phyloP scores from a whole-genome alignment of 1,284 basidiomycete genomes.

The Ceratorhiza oryzae-sativae region DNA sequence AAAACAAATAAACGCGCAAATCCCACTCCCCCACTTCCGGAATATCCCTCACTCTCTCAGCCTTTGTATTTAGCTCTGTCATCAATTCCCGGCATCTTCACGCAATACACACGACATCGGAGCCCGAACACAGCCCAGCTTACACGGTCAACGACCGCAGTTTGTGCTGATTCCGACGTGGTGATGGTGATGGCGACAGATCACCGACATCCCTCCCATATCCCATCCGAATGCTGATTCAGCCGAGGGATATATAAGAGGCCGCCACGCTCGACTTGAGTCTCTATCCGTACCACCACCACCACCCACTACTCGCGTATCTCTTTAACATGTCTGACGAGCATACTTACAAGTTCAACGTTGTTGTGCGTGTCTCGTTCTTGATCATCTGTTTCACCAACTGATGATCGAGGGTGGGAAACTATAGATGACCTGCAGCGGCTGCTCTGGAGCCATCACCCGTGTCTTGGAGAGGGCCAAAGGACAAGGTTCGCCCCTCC shows the following conservation, averaged over 20 bases:
- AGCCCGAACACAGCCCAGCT: background rate
- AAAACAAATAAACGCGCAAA: background rate
- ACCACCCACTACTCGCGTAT: background rate
- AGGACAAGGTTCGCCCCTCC: background rate
- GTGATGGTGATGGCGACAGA: constrained; percentile 35
- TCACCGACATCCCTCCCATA: constrained; percentile 31
- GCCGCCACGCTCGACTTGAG: background rate
- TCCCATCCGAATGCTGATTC: constrained; percentile 20
- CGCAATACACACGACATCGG: background rate
- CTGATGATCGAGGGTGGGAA: background rate
- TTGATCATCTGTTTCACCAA: background rate
- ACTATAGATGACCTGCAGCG: constrained; percentile 77
- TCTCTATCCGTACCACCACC: background rate
- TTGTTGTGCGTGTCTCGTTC: constrained; percentile 4
- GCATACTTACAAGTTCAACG: constrained; percentile 31
- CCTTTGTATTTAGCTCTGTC: background rate
- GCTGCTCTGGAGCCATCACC: constrained; percentile 80
- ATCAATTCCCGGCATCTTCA: background rate
- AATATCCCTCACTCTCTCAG: background rate
- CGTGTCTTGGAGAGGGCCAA: constrained; percentile 60
- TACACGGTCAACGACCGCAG: background rate
- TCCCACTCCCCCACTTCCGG: background rate
- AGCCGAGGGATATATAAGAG: background rate
- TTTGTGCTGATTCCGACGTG: background rate
- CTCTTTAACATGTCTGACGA: constrained; percentile 13